phyloP scores from a whole-genome alignment of 306 rosid species.

The Clitoria ternatea region DNA sequence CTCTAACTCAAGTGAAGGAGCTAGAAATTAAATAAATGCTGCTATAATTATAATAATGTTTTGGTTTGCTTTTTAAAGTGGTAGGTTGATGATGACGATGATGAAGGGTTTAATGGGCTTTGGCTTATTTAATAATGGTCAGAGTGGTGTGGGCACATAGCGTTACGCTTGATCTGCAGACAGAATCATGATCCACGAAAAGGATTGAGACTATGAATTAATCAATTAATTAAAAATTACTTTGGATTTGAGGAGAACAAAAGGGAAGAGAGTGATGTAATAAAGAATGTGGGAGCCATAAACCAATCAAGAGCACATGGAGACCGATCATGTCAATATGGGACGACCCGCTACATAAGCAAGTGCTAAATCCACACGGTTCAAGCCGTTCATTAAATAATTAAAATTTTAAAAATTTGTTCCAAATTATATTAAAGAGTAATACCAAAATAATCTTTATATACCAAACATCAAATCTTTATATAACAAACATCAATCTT shows the following conservation, averaged over 20 bases:
- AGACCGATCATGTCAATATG: conserved; percentile 55
- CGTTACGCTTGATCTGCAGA: conserved; percentile 48
- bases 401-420: too few relatives aligned
- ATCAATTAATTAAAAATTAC: conserved; percentile 9
- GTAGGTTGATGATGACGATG: too few relatives aligned
- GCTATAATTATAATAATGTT: too few relatives aligned
- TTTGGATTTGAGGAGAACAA: neutral
- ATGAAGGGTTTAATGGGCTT: neutral
- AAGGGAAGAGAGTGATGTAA: conserved; percentile 11
- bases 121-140: conserved; percentile 25
- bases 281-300: conserved; percentile 43
- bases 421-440: too few relatives aligned
- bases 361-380: conserved; percentile 21
- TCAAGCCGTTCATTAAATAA: too few relatives aligned
- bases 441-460: too few relatives aligned
- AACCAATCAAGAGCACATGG: conserved; percentile 67
- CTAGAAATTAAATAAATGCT: conserved; percentile 1
- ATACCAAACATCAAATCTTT: too few relatives aligned
- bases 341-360: conserved; percentile 30
- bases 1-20: neutral
- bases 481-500: too few relatives aligned
- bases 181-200: conserved; percentile 50
- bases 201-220: conserved; percentile 24
- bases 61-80: conserved; percentile 1
- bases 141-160: conserved; percentile 17